Evolutionary conservation across 2,329 filamentous ascomycete genomes (phyloP).

Genomic region (Penicillium polonicum): DNA sequence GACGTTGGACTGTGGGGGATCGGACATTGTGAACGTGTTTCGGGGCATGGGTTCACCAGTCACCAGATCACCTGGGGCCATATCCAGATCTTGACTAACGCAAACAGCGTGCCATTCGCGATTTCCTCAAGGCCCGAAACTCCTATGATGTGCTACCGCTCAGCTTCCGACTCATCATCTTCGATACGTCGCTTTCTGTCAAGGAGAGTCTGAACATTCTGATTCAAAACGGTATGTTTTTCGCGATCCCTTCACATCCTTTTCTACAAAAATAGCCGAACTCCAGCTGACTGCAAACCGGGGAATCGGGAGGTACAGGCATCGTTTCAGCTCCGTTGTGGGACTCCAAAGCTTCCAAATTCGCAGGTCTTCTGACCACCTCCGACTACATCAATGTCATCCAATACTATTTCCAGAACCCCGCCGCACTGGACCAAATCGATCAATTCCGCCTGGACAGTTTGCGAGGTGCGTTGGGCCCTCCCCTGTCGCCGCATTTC

Average conservation of each 20-base stretch:
- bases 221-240: conserved; percentile 78
- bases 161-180: conserved; percentile 91
- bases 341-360: conserved; percentile 90
- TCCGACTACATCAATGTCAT: conserved; percentile 99
- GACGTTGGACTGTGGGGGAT: conserved; percentile 2
- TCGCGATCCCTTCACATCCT: background rate
- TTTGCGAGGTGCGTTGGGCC: conserved; percentile 68
- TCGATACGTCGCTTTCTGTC: conserved; percentile 91
- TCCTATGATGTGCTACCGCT: conserved; percentile 97
- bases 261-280: background rate
- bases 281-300: conserved; percentile 21
- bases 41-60: conserved; percentile 8
- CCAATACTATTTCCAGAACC: conserved; percentile 98
- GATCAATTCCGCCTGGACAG: conserved; percentile 93
- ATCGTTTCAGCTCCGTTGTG: conserved; percentile 97
- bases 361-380: conserved; percentile 89
- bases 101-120: conserved; percentile 77
- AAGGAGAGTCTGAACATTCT: conserved; percentile 96
- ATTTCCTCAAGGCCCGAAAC: conserved; percentile 92
- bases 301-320: conserved; percentile 54
- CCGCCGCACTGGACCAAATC: conserved; percentile 81
- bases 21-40: conserved; percentile 12
- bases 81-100: conserved; percentile 31
- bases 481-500: background rate
- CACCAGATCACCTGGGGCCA: conserved; percentile 2